Evolutionary conservation across 805 yeast genomes (phyloP).

Genomic region (Metschnikowia kofuensis): DNA sequence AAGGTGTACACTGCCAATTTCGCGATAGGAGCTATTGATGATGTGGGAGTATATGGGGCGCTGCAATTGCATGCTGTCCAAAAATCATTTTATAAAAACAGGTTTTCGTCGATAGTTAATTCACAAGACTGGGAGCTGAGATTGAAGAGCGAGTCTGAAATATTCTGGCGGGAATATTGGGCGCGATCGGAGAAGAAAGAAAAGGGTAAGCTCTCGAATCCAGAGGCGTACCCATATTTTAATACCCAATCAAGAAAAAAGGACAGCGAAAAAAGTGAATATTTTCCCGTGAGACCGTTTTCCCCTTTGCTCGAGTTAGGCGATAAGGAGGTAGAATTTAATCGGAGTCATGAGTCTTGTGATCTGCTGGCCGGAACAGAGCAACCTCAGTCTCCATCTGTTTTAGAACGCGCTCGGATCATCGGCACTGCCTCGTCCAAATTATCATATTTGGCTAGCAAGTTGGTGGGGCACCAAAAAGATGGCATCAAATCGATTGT

Average conservation of each 20-base stretch:
- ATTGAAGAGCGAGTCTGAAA: conserved; percentile 31
- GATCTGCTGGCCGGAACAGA: background rate
- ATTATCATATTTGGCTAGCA: conserved; percentile 55
- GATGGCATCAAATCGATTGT: conserved; percentile 52
- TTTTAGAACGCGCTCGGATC: conserved; percentile 30
- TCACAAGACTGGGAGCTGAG: conserved; percentile 26
- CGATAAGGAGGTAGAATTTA: background rate
- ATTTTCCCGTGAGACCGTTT: too few species aligned
- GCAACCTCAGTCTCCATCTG: background rate
- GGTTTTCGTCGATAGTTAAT: conserved; percentile 39
- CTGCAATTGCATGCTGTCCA: conserved; percentile 55
- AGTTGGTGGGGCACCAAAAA: conserved; percentile 51
- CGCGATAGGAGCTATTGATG: conserved; percentile 38
- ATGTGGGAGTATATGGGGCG: conserved; percentile 52
- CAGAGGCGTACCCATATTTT: conserved; percentile 22
- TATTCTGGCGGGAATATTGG: conserved; percentile 59
- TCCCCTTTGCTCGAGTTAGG: background rate
- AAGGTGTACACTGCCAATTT: conserved; percentile 35
- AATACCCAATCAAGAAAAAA: background rate
- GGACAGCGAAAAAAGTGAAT: background rate
- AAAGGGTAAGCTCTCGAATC: conserved; percentile 34
- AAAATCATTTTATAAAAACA: conserved; percentile 50
- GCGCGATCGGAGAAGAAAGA: conserved; percentile 35
- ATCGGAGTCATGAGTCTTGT: background rate
- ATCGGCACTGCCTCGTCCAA: conserved; percentile 67